Base-by-base conservation (phyloP, 345 rosid genomes). In the Cardiospermum halicacabum region DNA sequence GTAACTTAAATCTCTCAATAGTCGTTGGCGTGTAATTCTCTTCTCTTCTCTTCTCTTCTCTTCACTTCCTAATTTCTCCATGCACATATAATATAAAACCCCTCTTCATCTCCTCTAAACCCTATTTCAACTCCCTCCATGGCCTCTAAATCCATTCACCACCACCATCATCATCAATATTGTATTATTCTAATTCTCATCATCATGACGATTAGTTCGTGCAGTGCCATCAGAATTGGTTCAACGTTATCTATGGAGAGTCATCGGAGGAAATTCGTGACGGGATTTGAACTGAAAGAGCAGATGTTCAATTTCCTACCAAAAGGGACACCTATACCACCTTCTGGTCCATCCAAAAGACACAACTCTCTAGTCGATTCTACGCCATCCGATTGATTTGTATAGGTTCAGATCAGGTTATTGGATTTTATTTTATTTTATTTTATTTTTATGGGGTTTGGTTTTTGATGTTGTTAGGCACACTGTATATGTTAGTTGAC, bases 261-360 rank as follows among this genome's bases (percentile, higher is more conserved):
- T 25, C 62, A 67, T 47, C 66, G 58, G 65, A 53, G 69, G 62
- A 55, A 70, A 71, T 26, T 76, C 69, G 69, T 61, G 60, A 81
- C 77, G 6, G 54, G 84, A 34, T 86, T 86, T 65, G 34, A 36
- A 36, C 74, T 71, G 58, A 30, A 72, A 60, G 85, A 62, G 31
- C 77, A 58, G 72, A 54, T 78, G 56, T 86, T 86, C 81, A 82
- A 82, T 76, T 93, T 71, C 84, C 73, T 93, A 47, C 98, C 97
- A 6, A 90, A 90, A 72, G 90, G 90, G 0, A 69, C 69, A 6
- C 76, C 84, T 1, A 62, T 90, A 47, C 96, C 97, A 13, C 97
- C 97, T 61, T 93, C 97, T 16, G 97, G 60, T 51, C 98, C 97
- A 4, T 93, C 98, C 15, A 85, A 81, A 72, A 72, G 85, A 59